Base-by-base conservation (phyloP, 768 basidiomycete species). In the Clitopilus passeckerianus region DNA sequence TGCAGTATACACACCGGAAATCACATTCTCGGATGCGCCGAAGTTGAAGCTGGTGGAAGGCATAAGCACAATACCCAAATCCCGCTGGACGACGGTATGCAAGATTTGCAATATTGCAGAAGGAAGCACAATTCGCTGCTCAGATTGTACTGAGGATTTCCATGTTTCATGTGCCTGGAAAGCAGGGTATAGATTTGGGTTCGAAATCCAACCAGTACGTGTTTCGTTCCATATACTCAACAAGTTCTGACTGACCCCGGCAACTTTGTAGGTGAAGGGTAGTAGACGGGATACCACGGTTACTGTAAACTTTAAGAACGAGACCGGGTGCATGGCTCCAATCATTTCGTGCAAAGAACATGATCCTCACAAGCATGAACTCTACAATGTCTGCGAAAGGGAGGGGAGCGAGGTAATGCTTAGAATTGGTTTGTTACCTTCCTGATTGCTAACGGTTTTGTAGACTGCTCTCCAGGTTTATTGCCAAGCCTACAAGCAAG, bases 141-240 rank as follows among this genome's bases (percentile, higher is more conserved):
- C 76, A 43, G 93, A 94, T 66, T 98, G 97, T 69, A 71, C 75
- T 15, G 83, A 80, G 56, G 86, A 90, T 63, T 94, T 88, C 70
- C 97, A 99, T 70, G 79, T 87, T 7, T 87, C 92, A 0, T 99
- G 97, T 70, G 97, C 93, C 18, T 98, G 93, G 91, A 82, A 80
- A 57, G 77, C 86, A 41, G 89, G 89, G 0, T 85, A 89, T 75
- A 88, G 80, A 64, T 95, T 98, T 64, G 95, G 93, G 27, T 97
- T 99, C 71, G 95, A 98, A 75, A 84, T 98, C 41, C 89, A 89
- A 66, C 82, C 88, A 34, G 93, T 90, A 64, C 68, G 88, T n/a
- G n/a, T 41, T 41, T 41, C 37, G 12, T 41, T 41, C 37, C 3
- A 30, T 7, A 30, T 30, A 30, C 37, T 41, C 3, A n/a, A 41